These are phyloP conservation scores for Triticum turgidum DNA, from an alignment of 176 grass and related monocot species.

Conservation along the genomic window DNA sequence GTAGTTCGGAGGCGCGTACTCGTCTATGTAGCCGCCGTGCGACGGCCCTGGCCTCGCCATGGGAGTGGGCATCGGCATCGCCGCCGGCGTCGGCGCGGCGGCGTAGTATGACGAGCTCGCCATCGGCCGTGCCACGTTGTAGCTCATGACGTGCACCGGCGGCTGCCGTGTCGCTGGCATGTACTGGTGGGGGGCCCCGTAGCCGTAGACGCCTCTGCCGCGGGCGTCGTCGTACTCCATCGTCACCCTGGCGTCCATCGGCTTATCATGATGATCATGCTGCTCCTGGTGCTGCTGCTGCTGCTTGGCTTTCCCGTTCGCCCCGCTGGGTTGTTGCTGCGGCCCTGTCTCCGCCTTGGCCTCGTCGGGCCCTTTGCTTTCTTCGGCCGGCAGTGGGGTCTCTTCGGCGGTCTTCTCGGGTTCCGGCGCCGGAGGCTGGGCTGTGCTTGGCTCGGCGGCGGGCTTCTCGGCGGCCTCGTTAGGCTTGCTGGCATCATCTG, in stretches of 20 bases:
- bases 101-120: conserved; percentile 59
- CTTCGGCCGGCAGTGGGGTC: not conserved
- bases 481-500: conserved; percentile 26
- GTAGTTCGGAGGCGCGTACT: conserved; percentile 42
- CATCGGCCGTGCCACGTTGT: conserved; percentile 54
- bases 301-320: not conserved
- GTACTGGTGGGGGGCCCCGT: not conserved
- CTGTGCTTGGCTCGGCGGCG: conserved; percentile 12
- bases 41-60: conserved; percentile 24
- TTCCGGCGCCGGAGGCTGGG: not conserved
- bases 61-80: not conserved
- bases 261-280: conserved; percentile 7
- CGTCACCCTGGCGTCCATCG: conserved; percentile 44
- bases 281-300: conserved; percentile 14
- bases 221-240: conserved; percentile 20
- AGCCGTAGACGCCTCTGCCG: not conserved
- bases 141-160: conserved; percentile 48
- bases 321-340: not conserved
- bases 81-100: not conserved
- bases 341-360: not conserved
- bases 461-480: conserved; percentile 22
- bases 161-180: conserved; percentile 21
- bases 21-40: conserved; percentile 45
- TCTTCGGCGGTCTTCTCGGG: conserved; percentile 7
- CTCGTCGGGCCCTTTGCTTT: conserved; percentile 5